phyloP scores from a whole-genome alignment of 2,329 filamentous ascomycete species.

The Penicillium sclerotigenum region DNA sequence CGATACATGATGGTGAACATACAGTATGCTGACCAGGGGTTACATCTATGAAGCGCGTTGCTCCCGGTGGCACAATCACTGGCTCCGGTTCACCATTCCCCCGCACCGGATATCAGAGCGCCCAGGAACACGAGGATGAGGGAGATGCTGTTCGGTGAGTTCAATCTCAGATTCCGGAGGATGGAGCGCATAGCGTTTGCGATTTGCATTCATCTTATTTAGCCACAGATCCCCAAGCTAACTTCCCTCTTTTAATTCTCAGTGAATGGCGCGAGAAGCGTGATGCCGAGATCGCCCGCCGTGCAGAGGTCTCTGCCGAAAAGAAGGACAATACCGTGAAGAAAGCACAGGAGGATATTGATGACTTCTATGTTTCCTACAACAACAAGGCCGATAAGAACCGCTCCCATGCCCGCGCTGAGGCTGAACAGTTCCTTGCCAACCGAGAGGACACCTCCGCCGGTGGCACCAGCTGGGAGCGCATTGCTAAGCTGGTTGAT shows the following conservation, averaged over 20 bases:
- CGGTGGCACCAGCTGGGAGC: conserved; percentile 96
- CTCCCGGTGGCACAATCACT: conserved; percentile 76
- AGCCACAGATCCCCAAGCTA: conserved; percentile 4
- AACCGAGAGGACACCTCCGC: conserved; percentile 88
- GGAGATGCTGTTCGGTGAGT: conserved; percentile 72
- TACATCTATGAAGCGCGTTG: conserved; percentile 57
- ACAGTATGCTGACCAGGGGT: conserved; percentile 18
- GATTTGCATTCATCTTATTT: neutral
- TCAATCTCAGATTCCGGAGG: neutral
- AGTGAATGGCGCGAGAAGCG: conserved; percentile 87
- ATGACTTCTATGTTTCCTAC: conserved; percentile 99
- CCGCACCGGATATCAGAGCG: conserved; percentile 49
- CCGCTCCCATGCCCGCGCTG: conserved; percentile 80
- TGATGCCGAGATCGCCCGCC: conserved; percentile 76
- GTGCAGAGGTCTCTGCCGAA: conserved; percentile 75
- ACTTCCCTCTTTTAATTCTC: neutral
- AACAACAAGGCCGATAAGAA: conserved; percentile 97
- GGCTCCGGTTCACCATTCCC: conserved; percentile 60
- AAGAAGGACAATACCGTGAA: conserved; percentile 83
- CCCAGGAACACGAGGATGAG: conserved; percentile 69
- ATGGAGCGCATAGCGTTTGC: conserved; percentile 9
- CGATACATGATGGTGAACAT: neutral
- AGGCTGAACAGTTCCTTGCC: conserved; percentile 88
- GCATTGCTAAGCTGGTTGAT: conserved; percentile 96
- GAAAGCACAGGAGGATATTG: conserved; percentile 89